Conservation (phyloP, 768 basidiomycete genomes). For the Suillus lakei region DNA sequence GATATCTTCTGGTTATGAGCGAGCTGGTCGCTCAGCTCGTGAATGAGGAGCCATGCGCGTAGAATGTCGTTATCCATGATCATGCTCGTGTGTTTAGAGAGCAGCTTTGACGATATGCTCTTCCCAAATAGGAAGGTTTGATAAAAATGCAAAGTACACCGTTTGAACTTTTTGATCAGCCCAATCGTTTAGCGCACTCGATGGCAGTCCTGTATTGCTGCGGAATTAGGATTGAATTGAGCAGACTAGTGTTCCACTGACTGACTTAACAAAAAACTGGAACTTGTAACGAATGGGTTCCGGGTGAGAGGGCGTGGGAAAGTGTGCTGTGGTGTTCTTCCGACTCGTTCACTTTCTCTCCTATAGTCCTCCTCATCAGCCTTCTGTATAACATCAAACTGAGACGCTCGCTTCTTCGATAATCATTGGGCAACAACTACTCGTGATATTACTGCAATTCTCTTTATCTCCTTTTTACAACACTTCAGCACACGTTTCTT, state of each 20-base stretch:
- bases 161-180: not conserved
- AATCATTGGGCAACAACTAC: slow-evolving; percentile 11
- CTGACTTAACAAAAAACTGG: not conserved
- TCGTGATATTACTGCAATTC: slow-evolving; percentile 15
- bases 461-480: not conserved
- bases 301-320: not conserved
- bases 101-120: not conserved
- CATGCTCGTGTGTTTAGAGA: slow-evolving; percentile 17
- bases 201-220: not conserved
- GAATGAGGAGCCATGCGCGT: slow-evolving; percentile 78
- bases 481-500: slow-evolving; percentile 33
- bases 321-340: not conserved
- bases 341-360: not conserved
- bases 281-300: not conserved
- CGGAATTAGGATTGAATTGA: not conserved
- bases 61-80: slow-evolving; percentile 69
- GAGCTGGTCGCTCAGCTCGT: slow-evolving; percentile 85
- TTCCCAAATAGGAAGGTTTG: slow-evolving; percentile 3
- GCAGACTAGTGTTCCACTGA: not conserved
- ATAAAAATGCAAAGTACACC: not conserved
- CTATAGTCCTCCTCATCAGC: slow-evolving; percentile 30
- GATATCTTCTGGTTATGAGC: slow-evolving; percentile 81
- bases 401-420: slow-evolving; percentile 31
- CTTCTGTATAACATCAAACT: slow-evolving; percentile 33
- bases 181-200: not conserved